phyloP scores from a whole-genome alignment of 352 stramenopile genomes.

The Pythium brachiatum region DNA sequence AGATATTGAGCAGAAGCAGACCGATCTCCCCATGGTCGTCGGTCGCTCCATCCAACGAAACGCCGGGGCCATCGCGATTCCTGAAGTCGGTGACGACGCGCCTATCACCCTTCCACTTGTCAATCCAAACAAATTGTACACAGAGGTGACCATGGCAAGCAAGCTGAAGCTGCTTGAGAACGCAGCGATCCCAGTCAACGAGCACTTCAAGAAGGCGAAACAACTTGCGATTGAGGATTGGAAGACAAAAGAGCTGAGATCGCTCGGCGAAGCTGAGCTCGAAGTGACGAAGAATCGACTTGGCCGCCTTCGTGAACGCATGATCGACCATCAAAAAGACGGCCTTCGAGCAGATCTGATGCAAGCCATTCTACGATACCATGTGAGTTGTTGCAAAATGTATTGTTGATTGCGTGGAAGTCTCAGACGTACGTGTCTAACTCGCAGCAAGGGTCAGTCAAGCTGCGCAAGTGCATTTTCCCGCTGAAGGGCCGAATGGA shows the following conservation, averaged over 20 bases:
- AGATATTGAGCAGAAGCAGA: slow-evolving; percentile 27
- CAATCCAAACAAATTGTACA: slow-evolving; percentile 38
- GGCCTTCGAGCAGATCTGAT: slow-evolving; percentile 40
- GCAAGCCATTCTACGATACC: slow-evolving; percentile 40
- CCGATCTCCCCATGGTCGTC: slow-evolving; percentile 56
- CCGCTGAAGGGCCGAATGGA: slow-evolving; percentile 56
- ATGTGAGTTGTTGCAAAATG: slow-evolving; percentile 32
- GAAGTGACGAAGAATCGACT: slow-evolving; percentile 56
- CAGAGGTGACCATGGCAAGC: slow-evolving; percentile 57
- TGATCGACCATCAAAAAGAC: slow-evolving; percentile 50
- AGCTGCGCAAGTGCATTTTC: slow-evolving; percentile 53
- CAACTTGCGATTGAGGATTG: slow-evolving; percentile 49
- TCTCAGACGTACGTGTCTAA: not conserved
- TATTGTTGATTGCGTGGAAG: not conserved
- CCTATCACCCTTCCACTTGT: slow-evolving; percentile 25
- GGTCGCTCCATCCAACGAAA: slow-evolving; percentile 47
- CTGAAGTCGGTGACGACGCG: not conserved
- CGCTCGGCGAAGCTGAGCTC: slow-evolving; percentile 50
- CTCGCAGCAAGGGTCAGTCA: slow-evolving; percentile 45
- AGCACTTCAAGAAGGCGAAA: slow-evolving; percentile 61
- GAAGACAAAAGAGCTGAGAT: slow-evolving; percentile 52
- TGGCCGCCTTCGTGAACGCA: slow-evolving; percentile 44
- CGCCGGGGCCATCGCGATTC: not conserved
- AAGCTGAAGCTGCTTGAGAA: slow-evolving; percentile 63
- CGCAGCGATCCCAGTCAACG: slow-evolving; percentile 40